phyloP scores from a whole-genome alignment of 306 rosid genomes.

The Vigna nakashimae region DNA sequence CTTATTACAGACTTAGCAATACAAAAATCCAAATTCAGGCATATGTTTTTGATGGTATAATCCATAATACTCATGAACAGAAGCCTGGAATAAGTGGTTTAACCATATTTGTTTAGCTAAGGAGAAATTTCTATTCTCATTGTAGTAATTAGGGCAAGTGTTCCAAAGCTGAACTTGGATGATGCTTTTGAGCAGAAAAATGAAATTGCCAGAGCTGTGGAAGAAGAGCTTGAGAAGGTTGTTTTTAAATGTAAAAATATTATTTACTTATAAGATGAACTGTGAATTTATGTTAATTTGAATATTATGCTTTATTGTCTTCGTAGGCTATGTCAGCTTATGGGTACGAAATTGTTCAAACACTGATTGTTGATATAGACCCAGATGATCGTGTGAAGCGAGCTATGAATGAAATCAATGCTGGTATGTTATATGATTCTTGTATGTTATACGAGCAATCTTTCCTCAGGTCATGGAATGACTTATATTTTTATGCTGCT shows the following conservation, averaged over 20 bases:
- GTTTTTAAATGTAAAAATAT: not conserved
- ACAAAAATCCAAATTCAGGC: constrained; percentile 91
- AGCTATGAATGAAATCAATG: constrained; percentile 98
- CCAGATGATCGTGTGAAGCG: constrained; percentile 92
- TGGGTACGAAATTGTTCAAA: constrained; percentile 92
- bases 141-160: constrained; percentile 88
- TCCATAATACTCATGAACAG: constrained; percentile 32
- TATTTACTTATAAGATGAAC: no score
- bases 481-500: not conserved
- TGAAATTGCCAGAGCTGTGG: constrained; percentile 91
- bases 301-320: constrained; percentile 32
- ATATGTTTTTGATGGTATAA: constrained; percentile 90
- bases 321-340: constrained; percentile 96
- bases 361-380: constrained; percentile 87
- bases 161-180: constrained; percentile 91
- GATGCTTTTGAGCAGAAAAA: constrained; percentile 94
- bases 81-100: constrained; percentile 8
- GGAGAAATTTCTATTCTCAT: constrained; percentile 30
- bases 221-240: constrained; percentile 92
- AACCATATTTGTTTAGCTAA: constrained; percentile 29
- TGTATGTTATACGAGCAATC: not conserved
- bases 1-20: constrained; percentile 92
- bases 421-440: constrained; percentile 59
- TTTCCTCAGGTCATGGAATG: not conserved
- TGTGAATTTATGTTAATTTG: not conserved